Base-by-base conservation (phyloP, 441 rosid genomes). In the Syzygium malaccense region DNA sequence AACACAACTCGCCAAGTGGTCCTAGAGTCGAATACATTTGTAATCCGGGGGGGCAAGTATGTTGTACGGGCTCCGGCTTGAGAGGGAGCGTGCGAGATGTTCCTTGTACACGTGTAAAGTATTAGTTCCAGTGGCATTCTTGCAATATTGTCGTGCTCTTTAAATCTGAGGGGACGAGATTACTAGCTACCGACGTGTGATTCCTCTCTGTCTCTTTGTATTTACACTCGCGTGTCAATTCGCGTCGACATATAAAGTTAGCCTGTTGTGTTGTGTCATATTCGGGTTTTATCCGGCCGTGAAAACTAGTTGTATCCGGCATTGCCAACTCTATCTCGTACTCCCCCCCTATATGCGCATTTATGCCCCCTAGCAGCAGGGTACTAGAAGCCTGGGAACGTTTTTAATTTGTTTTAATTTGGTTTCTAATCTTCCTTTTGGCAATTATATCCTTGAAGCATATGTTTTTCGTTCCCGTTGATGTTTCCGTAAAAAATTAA, bases 201-300 rank as follows among this genome's bases (percentile, higher is more conserved):
- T 33, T 33, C 26, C 14, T 68, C 48, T 66, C 14, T 12, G 1
- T 19, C 45, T 4, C 6, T 33, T 18, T 10, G 48, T 33, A 4
- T 33, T 68, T 19, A 7, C 49, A 33, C 26, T 68, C 8, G 0
- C 8, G 0, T 10, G 49, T 19, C 49, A 37, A 71, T 37, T 33
- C 14, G 5, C 13, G 66, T 26, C 17, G 5, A 26, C 30, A 3
- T 60, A 41, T 75, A 23, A 23, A 41, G 2, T 20, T 41, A 71
- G 4, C n/a, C 5, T 4, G 8, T 20, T 1, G 0, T 19, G 37
- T 1, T 0, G 0, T 37, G 28, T 71, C 49, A 3, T 19, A 11
- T 20, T 11, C 1, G 0, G 15, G 2, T 71, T 37, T 4, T 71
- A 20, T 14, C 49, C 6, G 1, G 4, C 0, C 1, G 0, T 19